A percentile compares a stretch with the other conserved stretches of the same genome.
These are phyloP conservation scores for Chaetomiaceae sp. DNA, from an alignment of 2,329 filamentous ascomycete species.

Conservation along the genomic window DNA sequence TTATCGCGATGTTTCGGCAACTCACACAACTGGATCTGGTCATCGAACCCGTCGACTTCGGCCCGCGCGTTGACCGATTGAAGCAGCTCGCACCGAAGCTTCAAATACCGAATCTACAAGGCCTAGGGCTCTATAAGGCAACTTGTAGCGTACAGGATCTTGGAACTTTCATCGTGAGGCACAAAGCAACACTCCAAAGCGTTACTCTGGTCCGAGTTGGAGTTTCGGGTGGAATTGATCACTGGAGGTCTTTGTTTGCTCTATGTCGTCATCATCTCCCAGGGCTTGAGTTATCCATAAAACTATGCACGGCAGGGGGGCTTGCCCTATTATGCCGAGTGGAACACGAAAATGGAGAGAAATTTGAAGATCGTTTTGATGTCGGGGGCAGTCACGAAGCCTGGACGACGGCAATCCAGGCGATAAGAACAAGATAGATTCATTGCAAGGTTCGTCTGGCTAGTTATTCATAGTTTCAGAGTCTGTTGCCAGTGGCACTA, in stretches of 20 bases:
- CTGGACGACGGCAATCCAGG: slow-evolving; percentile 4
- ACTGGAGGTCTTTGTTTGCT: slow-evolving; percentile 4
- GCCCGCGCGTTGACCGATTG: not conserved
- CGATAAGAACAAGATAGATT: slow-evolving; percentile 4
- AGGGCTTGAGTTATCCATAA: slow-evolving; percentile 5
- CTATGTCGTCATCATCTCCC: slow-evolving; percentile 3
- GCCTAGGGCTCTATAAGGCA: slow-evolving; percentile 2
- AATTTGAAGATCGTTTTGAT: slow-evolving; percentile 7
- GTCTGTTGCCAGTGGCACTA: too few species aligned
- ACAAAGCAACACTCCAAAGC: slow-evolving; percentile 8
- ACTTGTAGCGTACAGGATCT: slow-evolving; percentile 5
- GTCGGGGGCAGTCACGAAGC: slow-evolving; percentile 4
- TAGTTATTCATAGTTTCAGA: too few species aligned
- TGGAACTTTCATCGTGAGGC: slow-evolving; percentile 2
- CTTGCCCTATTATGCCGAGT: slow-evolving; percentile 1
- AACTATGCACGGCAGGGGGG: slow-evolving; percentile 2
- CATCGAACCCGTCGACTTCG: slow-evolving; percentile 2
- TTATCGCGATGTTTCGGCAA: slow-evolving; percentile 4
- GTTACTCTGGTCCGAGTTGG: slow-evolving; percentile 6
- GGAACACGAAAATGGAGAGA: slow-evolving; percentile 5
- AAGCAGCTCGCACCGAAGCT: slow-evolving; percentile 5
- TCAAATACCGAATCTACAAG: slow-evolving; percentile 6
- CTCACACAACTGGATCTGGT: slow-evolving; percentile 3
- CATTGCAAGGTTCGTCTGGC: slow-evolving; percentile 1
- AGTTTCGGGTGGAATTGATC: slow-evolving; percentile 6